Percentiles rank a stretch among this genome's conserved stretches.
Evolutionary conservation across 768 basidiomycete species (phyloP).

Genomic region (Boletus bicolor): DNA sequence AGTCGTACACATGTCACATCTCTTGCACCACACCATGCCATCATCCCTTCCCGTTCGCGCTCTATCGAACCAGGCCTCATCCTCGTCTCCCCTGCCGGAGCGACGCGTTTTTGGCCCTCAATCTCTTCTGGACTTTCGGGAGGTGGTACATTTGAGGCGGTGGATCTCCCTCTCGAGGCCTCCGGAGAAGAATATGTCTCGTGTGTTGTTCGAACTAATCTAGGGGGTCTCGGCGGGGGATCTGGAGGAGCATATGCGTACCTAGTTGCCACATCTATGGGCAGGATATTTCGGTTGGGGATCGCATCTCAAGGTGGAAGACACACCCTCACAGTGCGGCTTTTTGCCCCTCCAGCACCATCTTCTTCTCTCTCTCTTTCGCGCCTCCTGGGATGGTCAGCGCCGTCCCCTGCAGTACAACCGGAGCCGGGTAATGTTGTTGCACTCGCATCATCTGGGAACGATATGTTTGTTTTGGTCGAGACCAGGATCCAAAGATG

Average conservation of each 20-base stretch:
- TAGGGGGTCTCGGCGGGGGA: conserved; percentile 33
- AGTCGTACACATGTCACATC: conserved; percentile 46
- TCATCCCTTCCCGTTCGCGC: conserved; percentile 59
- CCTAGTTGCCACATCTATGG: conserved; percentile 64
- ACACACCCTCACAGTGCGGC: conserved; percentile 53
- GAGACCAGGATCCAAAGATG: conserved; percentile 69
- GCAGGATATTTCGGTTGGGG: conserved; percentile 60
- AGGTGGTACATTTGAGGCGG: conserved; percentile 56
- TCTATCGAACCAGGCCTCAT: conserved; percentile 79
- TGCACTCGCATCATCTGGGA: conserved; percentile 52
- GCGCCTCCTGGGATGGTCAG: conserved; percentile 42
- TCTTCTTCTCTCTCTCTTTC: conserved; percentile 43
- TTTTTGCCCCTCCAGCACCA: conserved; percentile 53
- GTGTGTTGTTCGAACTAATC: conserved; percentile 62
- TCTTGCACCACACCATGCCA: conserved; percentile 45
- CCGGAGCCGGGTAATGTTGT: conserved; percentile 61
- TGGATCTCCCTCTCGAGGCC: conserved; percentile 43
- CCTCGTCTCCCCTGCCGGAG: conserved; percentile 66
- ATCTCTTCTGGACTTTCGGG: conserved; percentile 82
- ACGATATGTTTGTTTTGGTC: conserved; percentile 65
- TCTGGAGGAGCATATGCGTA: conserved; percentile 33
- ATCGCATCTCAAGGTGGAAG: conserved; percentile 69
- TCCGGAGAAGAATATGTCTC: conserved; percentile 59
- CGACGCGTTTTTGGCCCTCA: conserved; percentile 84
- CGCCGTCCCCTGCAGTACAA: conserved; percentile 35